Conservation (phyloP, 306 rosid species). For the Quercus robur region DNA sequence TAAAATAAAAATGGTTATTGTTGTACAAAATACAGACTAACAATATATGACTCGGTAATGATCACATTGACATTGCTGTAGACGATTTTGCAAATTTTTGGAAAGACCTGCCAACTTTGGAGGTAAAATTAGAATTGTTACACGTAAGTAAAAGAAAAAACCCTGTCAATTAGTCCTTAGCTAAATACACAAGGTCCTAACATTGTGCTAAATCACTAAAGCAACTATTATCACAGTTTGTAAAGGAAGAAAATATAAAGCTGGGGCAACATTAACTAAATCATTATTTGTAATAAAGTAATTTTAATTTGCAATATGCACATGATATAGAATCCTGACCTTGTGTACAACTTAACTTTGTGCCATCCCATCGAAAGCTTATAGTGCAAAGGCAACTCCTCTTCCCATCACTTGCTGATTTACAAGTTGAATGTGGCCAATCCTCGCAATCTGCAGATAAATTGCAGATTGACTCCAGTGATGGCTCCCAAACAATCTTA, state of each 20-base stretch:
- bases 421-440: constrained; percentile 43
- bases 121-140: neutral
- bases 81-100: neutral
- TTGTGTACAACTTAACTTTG: constrained; percentile 8
- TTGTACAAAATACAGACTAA: neutral
- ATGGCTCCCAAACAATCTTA: constrained; percentile 25
- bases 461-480: constrained; percentile 28
- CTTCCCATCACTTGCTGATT: neutral
- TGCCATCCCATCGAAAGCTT: constrained; percentile 20
- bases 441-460: constrained; percentile 2
- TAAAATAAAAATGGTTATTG: fast-evolving
- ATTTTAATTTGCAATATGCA: no score
- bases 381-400: constrained; percentile 33
- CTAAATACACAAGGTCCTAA: no score
- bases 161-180: no score
- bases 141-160: no score
- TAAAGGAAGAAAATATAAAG: no score
- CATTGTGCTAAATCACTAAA: no score
- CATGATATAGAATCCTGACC: neutral
- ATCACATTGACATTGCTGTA: no score
- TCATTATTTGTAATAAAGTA: no score
- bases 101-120: neutral
- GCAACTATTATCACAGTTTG: no score
- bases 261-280: no score
- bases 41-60: no score